A percentile compares a stretch with the other conserved stretches of the same genome.
phyloP scores from a whole-genome alignment of 495 filamentous ascomycete species.

The Aspergillus heteromorphus region DNA sequence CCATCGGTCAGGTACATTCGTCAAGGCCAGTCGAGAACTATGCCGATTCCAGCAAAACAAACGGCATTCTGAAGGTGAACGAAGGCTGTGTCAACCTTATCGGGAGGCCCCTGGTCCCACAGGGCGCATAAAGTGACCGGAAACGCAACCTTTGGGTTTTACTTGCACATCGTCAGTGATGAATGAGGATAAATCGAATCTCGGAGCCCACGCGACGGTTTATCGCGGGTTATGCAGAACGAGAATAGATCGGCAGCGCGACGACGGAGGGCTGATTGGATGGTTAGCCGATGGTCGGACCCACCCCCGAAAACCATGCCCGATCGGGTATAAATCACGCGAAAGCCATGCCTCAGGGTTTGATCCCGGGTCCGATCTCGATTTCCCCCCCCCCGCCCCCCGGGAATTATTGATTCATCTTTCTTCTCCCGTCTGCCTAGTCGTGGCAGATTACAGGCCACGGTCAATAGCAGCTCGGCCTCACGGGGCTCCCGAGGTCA shows the following conservation, averaged over 20 bases:
- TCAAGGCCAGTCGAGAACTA: neutral
- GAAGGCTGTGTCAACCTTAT: neutral
- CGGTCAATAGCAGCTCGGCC: neutral
- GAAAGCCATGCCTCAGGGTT: neutral
- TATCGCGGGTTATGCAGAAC: neutral
- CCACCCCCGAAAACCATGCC: conserved; percentile 5
- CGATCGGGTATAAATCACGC: neutral
- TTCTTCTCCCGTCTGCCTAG: neutral
- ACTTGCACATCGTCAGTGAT: neutral
- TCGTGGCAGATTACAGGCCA: neutral
- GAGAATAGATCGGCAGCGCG: neutral
- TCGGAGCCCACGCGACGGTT: neutral
- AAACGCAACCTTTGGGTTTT: neutral
- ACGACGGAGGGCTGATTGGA: neutral
- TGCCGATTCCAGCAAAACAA: neutral
- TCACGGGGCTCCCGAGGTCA: neutral
- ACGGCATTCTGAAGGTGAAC: neutral
- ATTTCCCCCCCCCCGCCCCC: neutral
- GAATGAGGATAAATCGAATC: neutral
- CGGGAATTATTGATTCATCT: neutral
- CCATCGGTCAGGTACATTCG: neutral
- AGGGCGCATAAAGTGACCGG: neutral
- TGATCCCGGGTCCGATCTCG: no score
- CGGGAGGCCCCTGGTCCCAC: neutral
- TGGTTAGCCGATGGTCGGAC: neutral